Evolutionary conservation across 441 rosid species (phyloP), one percentile per base, ranked within the genome.

Genomic region (Mallotus repandus): DNA sequence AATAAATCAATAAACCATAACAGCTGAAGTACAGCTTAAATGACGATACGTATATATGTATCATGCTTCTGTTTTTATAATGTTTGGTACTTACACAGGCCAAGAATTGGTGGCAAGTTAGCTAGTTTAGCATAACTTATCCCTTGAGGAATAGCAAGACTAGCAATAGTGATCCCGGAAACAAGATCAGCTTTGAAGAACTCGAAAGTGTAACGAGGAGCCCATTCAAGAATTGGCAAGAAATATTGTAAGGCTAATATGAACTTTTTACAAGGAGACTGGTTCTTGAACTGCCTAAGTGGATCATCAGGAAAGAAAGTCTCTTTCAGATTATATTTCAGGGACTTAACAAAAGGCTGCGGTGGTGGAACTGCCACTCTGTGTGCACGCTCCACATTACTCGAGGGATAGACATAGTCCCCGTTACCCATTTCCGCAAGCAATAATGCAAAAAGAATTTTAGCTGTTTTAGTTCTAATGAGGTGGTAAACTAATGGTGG

Each of bases 241-340:
- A 92, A 74, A 68, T 91, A 91, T 67, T 87, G 86, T 22, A 95
- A 79, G 11, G 88, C 98, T 19, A 95, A 71, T 0, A 81, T 9
- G 15, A 88, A 2, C 62, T 61, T 86, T 72, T 82, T 80, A 1
- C 84, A 80, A 0, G 80, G 70, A 0, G 81, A 77, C 66, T 95
- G 89, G 87, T 89, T 83, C 86, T 95, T 92, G 89, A 95, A 95
- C 76, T 89, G 96, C 74, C 88, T 77, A 12, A 95, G 82, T 21
- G 99, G 99, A 69, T 95, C 98, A 76, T 92, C 99, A 0, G 99
- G 98, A 63, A 94, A 95, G 84, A 92, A 87, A 15, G 98, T 92
- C 72, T 95, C 99, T 74, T 86, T 89, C 19, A 95, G 82, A 55
- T 87, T 86, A 75, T 89, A 72, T 75, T 86, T 84, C 70, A 94